phyloP scores from a whole-genome alignment of 2,329 filamentous ascomycete genomes.

The Macrophomina pseudophaseolina region DNA sequence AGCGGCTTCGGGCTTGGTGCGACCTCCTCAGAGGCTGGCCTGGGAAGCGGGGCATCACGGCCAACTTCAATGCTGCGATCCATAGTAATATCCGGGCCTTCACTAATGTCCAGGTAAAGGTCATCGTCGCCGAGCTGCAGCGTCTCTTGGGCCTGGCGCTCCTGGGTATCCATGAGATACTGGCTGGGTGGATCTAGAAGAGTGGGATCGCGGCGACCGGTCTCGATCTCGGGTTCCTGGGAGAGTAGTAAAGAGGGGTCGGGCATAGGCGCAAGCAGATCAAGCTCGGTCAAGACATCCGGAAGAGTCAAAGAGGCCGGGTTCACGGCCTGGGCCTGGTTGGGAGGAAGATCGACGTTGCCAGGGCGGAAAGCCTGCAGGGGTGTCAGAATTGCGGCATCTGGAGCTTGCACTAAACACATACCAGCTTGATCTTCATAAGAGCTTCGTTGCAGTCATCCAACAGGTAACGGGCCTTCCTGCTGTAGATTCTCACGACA shows the following conservation, averaged over 20 bases:
- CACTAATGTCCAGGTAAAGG: conserved; percentile 69
- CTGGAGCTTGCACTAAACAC: conserved; percentile 7
- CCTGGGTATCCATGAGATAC: conserved; percentile 33
- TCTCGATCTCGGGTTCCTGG: conserved; percentile 65
- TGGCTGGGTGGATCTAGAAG: conserved; percentile 47
- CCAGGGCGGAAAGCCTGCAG: conserved; percentile 88
- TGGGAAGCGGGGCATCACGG: conserved; percentile 76
- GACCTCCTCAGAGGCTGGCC: conserved; percentile 41
- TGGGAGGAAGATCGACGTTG: conserved; percentile 92
- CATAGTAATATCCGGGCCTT: conserved; percentile 46
- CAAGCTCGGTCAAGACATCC: conserved; percentile 90
- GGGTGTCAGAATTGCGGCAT: conserved; percentile 6
- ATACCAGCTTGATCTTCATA: conserved; percentile 97
- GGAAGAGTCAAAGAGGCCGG: conserved; percentile 87
- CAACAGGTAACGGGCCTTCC: conserved; percentile 93
- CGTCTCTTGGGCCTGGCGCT: conserved; percentile 26
- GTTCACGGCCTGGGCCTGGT: conserved; percentile 75
- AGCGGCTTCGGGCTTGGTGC: conserved; percentile 58
- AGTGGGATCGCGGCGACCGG: conserved; percentile 51
- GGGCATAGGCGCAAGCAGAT: conserved; percentile 77
- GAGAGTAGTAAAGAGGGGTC: conserved; percentile 85
- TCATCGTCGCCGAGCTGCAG: conserved; percentile 61
- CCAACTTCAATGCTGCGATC: conserved; percentile 80
- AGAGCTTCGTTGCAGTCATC: conserved; percentile 98
- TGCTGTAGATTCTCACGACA: conserved; percentile 95